Base-by-base conservation (phyloP, 129 eudicot species). In the Flaveria linearis region DNA sequence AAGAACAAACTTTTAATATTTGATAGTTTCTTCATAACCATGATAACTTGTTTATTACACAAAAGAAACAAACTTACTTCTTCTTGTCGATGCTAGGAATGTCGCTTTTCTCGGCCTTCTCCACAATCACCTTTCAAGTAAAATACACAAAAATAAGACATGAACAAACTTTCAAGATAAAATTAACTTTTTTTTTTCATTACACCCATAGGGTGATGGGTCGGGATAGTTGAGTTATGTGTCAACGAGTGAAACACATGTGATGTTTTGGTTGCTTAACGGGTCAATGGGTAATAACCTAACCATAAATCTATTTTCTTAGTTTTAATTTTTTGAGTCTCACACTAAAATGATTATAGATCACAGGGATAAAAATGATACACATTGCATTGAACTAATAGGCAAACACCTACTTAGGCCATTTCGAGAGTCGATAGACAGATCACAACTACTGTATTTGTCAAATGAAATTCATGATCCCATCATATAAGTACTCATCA, bases 81-180 rank as follows among this genome's bases (percentile, higher is more conserved):
- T 89, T 89, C 79, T 87, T 89, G 81, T 89, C 96, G 30, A 85
- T 89, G 61, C 85, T 87, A 69, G 91, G 96, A 73, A 89, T 84
- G 70, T 85, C 89, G 57, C 89, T 89, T 87, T 81, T 84, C 63
- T 87, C 89, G 0, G 96, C 91, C 84, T 85, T 89, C 62, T 87
- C 96, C 78, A 89, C 96, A 82, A 89, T 87, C 62, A 89, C 96
- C 96, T 89, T 42, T 28, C 7, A 9, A 78, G 46, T 52, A 47
- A 76, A 82, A 50, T 11, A 62, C 10, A 53, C 3, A 45, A 45
- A 7, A 13, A 63, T 67, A 81, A 86, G 66, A 23, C 23, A 63
- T 15, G 64, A 26, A 39, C 50, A 57, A 17, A 78, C 63, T 39
- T 76, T 33, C 64, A 49, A 65, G 73, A 62, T 64, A 36, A 49